phyloP scores from a whole-genome alignment of 1,284 basidiomycete species.

The Athelia psychrophila region DNA sequence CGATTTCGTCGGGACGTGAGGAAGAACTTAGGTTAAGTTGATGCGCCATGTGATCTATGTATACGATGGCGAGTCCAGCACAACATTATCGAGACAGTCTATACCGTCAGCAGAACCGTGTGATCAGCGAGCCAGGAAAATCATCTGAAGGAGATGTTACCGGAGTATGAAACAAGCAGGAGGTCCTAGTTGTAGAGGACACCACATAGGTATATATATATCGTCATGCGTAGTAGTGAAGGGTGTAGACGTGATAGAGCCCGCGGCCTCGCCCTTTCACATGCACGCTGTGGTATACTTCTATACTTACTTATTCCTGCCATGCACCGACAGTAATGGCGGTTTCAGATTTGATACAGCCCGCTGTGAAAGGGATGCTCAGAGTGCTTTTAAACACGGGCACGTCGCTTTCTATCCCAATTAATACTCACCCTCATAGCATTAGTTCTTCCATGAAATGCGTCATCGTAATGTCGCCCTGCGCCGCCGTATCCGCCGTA shows the following conservation, averaged over 20 bases:
- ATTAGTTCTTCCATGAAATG: conserved; percentile 49
- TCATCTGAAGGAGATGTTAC: conserved; percentile 47
- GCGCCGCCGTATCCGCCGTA: conserved; percentile 17
- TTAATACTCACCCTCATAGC: conserved; percentile 2
- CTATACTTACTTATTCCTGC: neutral
- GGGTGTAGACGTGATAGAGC: conserved; percentile 40
- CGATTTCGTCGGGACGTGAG: too few relatives aligned
- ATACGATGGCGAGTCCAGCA: conserved; percentile 34
- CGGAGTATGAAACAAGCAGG: conserved; percentile 42
- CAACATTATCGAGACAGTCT: conserved; percentile 30
- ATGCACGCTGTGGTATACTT: conserved; percentile 17
- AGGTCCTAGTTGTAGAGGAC: conserved; percentile 52
- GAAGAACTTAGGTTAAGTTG: too few relatives aligned
- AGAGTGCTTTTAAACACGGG: conserved; percentile 50
- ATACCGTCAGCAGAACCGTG: conserved; percentile 48
- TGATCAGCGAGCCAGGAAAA: conserved; percentile 38
- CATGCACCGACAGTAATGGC: neutral
- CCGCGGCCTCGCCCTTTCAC: conserved; percentile 45
- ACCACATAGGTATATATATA: conserved; percentile 41
- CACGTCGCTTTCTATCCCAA: conserved; percentile 19
- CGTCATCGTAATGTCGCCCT: conserved; percentile 56
- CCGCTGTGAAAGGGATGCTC: conserved; percentile 62
- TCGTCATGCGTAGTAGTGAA: conserved; percentile 38
- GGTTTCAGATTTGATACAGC: conserved; percentile 52
- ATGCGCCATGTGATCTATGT: too few relatives aligned